phyloP scores from a whole-genome alignment of 441 rosid genomes.

The Melastoma candidum region DNA sequence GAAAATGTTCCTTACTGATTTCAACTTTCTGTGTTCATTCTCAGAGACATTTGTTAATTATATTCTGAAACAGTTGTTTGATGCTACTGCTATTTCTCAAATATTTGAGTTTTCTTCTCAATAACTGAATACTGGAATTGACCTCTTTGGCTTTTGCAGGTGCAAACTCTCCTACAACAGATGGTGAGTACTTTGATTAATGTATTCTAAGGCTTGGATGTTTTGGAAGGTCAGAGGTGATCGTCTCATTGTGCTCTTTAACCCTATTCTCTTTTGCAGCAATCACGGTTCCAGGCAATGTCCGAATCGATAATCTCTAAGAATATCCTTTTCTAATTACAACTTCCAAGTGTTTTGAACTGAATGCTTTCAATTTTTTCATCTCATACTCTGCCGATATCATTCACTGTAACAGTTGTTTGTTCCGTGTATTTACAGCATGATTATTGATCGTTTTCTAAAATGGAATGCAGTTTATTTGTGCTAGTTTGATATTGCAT shows the following conservation, averaged over 20 bases:
- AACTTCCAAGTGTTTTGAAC: neutral
- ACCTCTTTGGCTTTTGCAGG: conserved; percentile 25
- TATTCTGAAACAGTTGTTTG: no score
- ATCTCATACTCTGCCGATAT: no score
- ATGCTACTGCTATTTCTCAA: no score
- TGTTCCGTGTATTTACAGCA: no score
- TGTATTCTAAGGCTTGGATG: no score
- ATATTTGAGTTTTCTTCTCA: neutral
- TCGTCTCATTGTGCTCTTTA: conserved; percentile 12
- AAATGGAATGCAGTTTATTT: no score
- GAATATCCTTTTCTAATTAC: conserved; percentile 44
- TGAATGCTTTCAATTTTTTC: neutral
- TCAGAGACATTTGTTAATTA: no score
- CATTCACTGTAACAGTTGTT: no score
- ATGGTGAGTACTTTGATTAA: conserved; percentile 25
- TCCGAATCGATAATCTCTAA: conserved; percentile 50
- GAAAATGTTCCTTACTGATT: no score
- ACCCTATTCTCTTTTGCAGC: conserved; percentile 27
- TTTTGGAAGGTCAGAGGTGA: conserved; percentile 2
- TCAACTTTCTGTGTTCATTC: no score
- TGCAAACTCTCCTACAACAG: conserved; percentile 52
- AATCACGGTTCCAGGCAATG: conserved; percentile 57
- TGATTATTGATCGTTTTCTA: no score
- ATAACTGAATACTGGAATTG: conserved; percentile 6
- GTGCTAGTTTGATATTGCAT: no score